Conservation (phyloP, 495 filamentous ascomycete species). For the Podospora pseudopauciseta region DNA sequence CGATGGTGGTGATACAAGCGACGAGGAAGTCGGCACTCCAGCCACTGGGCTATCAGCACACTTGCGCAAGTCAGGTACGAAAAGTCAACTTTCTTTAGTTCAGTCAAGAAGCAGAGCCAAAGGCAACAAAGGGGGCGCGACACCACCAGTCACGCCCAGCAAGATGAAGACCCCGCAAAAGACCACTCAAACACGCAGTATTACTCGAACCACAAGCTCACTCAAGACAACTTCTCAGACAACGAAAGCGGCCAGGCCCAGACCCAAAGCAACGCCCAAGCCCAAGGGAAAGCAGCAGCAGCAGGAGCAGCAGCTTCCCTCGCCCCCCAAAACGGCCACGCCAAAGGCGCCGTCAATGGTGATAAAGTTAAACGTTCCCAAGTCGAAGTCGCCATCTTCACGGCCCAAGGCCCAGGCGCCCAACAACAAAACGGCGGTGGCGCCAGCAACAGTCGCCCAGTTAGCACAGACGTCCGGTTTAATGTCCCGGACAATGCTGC, state of each 20-base stretch:
- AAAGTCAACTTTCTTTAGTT: constrained; percentile 10
- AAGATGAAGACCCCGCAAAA: background rate
- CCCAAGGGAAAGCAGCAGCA: background rate
- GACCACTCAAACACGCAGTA: constrained; percentile 5
- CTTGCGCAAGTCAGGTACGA: background rate
- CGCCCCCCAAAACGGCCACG: constrained; percentile 2
- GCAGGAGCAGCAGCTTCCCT: background rate
- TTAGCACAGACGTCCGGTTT: background rate
- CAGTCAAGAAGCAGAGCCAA: constrained; percentile 6
- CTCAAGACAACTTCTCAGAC: constrained; percentile 2
- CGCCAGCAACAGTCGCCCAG: background rate
- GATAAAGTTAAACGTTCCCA: background rate
- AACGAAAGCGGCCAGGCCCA: constrained; percentile 12
- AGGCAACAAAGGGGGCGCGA: constrained; percentile 5
- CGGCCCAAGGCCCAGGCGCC: too few species aligned
- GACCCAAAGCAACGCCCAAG: constrained; percentile 19
- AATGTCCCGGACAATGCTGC: background rate
- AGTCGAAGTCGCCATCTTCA: background rate
- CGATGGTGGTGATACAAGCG: background rate
- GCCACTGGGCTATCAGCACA: background rate
- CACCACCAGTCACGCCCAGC: constrained; percentile 1
- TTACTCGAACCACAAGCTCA: constrained; percentile 18
- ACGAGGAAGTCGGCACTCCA: background rate
- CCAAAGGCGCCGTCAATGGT: background rate
- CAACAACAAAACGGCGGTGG: background rate